Percentiles rank a stretch among this genome's conserved stretches.
Conservation (phyloP, 805 yeast genomes). For the Ogataea naganishii region DNA sequence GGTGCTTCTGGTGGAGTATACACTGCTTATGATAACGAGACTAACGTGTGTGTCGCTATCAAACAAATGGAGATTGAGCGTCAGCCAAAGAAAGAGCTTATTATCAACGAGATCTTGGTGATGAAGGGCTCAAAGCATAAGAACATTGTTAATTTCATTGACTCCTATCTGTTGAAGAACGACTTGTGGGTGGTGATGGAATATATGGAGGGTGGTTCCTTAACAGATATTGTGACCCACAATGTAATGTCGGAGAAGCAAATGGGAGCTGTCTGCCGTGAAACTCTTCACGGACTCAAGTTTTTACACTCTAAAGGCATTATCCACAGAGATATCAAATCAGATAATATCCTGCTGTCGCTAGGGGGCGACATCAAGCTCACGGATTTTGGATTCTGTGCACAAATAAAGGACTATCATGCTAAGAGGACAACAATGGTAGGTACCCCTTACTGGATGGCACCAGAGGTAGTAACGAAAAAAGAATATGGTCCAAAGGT, state of each 20-base stretch:
- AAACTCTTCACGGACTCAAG: slow-evolving; percentile 76
- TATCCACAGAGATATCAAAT: slow-evolving; percentile 92
- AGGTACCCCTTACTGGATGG: slow-evolving; percentile 89
- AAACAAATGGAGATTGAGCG: slow-evolving; percentile 93
- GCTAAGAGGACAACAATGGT: slow-evolving; percentile 79
- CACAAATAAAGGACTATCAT: slow-evolving; percentile 65
- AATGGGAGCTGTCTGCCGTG: slow-evolving; percentile 91
- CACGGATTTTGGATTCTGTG: slow-evolving; percentile 77
- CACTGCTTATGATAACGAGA: slow-evolving; percentile 63
- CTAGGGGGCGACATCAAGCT: slow-evolving; percentile 83
- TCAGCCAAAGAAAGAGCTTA: slow-evolving; percentile 93
- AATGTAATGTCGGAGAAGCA: slow-evolving; percentile 85
- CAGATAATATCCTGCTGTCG: slow-evolving; percentile 83
- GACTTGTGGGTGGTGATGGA: slow-evolving; percentile 98
- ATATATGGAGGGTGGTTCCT: slow-evolving; percentile 97
- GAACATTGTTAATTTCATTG: slow-evolving; percentile 90
- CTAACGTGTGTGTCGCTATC: slow-evolving; percentile 69
- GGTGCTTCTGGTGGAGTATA: slow-evolving; percentile 98
- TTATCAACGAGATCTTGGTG: slow-evolving; percentile 89
- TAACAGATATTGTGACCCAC: slow-evolving; percentile 92
- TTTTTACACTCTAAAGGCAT: slow-evolving; percentile 89
- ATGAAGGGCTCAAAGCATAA: slow-evolving; percentile 89
- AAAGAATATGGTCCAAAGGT: slow-evolving; percentile 77
- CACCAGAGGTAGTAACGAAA: slow-evolving; percentile 76
- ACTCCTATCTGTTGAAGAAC: slow-evolving; percentile 67